Base-by-base conservation (phyloP, 805 yeast genomes). In the Peterozyma xylosa region DNA sequence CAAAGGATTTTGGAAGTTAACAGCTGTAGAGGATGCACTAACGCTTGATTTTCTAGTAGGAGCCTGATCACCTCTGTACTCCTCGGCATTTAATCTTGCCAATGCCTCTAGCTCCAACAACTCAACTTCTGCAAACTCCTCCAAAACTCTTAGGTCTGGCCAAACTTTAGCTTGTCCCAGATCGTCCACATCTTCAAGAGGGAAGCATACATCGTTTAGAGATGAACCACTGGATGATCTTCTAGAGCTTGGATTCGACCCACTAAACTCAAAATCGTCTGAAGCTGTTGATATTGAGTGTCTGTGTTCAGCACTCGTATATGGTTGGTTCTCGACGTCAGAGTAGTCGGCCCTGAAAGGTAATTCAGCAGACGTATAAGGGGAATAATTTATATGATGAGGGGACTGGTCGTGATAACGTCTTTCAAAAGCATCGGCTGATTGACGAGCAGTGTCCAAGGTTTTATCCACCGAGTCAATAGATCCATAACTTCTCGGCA, bases 131-230 rank as follows among this genome's bases (percentile, higher is more conserved):
- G 88, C 80, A 62, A 80, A 91, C 49, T 89, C 96, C 50, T 81
- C 82, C 50, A 91, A 66, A 0, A 86, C 77, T 30, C 67, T 56
- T 14, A 87, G 66, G 56, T 93, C 97, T 1, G 98, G 99, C 98
- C 98, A 91, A 38, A 60, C 54, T 48, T 64, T 68, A 21, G 54
- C 54, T 33, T 54, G 51, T 18, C 63, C 64, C 6, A 53, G 50
- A 15, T 60, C 67, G 38, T 58, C 59, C 7, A 57, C 42, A 38
- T 75, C 77, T 49, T 82, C 89, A 34, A 89, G 70, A 0, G 96
- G 96, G 60, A 88, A 79, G 56, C 96, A 91, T 21, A 91, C 99
- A 62, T 91, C 99, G 57, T 84, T 90, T 46, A 91, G 64, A 1
- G 96, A 86, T 0, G 95, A 81, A 35, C 78, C 76, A 43, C 76